Conservation (phyloP, 1,139 yeast species). For the Protomyces arabidopsidicola region DNA sequence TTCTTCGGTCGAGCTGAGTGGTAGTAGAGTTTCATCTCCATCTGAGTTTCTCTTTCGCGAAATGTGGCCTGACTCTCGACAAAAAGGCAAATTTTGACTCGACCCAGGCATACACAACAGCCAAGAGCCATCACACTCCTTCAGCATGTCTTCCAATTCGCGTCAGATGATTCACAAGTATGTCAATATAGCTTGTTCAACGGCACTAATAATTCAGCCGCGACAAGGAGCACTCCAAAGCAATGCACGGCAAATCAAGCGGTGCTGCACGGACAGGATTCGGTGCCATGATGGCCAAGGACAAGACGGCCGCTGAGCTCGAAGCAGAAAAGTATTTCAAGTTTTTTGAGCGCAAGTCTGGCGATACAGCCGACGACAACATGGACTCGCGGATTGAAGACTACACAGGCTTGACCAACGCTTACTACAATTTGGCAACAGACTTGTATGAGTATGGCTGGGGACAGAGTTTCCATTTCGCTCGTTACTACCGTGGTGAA, state of each 20-base stretch:
- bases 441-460: slow-evolving; percentile 87
- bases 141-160: background rate
- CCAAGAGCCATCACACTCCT: background rate
- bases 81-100: background rate
- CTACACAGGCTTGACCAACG: slow-evolving; percentile 87
- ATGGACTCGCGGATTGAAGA: slow-evolving; percentile 59
- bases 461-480: slow-evolving; percentile 99
- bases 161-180: slow-evolving; percentile 23
- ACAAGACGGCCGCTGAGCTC: slow-evolving; percentile 69
- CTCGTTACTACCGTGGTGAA: slow-evolving; percentile 89
- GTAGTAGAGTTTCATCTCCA: background rate
- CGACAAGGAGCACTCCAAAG: slow-evolving; percentile 41
- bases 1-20: background rate
- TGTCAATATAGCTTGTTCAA: background rate
- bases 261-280: slow-evolving; percentile 65
- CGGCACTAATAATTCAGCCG: background rate
- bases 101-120: background rate
- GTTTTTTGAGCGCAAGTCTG: slow-evolving; percentile 71
- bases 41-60: background rate
- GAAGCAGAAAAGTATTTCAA: slow-evolving; percentile 89
- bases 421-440: slow-evolving; percentile 72
- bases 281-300: slow-evolving; percentile 69
- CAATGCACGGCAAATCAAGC: slow-evolving; percentile 68
- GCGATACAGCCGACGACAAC: slow-evolving; percentile 68
- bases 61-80: background rate